Evolutionary conservation across 192 early-diverging fungal species (phyloP).

Genomic region (Entomortierella lignicola): DNA sequence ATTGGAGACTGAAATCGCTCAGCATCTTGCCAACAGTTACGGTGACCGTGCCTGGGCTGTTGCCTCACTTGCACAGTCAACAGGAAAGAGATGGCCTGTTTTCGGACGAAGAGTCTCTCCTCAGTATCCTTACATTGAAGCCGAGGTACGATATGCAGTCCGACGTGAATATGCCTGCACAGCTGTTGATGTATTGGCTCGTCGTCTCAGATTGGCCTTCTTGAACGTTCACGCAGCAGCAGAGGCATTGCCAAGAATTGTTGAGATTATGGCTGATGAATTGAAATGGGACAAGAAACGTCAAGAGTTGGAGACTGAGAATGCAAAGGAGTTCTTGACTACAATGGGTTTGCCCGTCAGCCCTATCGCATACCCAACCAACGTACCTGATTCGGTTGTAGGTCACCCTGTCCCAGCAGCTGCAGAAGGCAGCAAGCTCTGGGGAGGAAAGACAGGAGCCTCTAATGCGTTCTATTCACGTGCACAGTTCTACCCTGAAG

Average conservation of each 20-base stretch:
- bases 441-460: constrained; percentile 48
- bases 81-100: constrained; percentile 79
- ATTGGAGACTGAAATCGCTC: constrained; percentile 90
- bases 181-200: constrained; percentile 92
- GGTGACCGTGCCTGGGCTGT: constrained; percentile 97
- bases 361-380: constrained; percentile 55
- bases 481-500: constrained; percentile 71
- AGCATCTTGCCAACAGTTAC: constrained; percentile 91
- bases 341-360: constrained; percentile 89
- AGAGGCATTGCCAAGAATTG: constrained; percentile 85
- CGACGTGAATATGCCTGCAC: constrained; percentile 94
- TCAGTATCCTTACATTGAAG: constrained; percentile 93
- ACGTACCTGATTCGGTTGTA: constrained; percentile 34
- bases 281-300: constrained; percentile 80
- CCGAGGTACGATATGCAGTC: constrained; percentile 93
- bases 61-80: constrained; percentile 81
- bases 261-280: constrained; percentile 93
- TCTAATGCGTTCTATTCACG: constrained; percentile 58
- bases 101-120: constrained; percentile 83
- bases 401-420: constrained; percentile 13
- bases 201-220: constrained; percentile 92
- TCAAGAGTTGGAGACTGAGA: constrained; percentile 74
- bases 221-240: constrained; percentile 92
- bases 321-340: constrained; percentile 80
- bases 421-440: constrained; percentile 17